Evolutionary conservation across 2,329 filamentous ascomycete genomes (phyloP).

Genomic region (Purpureocillium lavendulum): DNA sequence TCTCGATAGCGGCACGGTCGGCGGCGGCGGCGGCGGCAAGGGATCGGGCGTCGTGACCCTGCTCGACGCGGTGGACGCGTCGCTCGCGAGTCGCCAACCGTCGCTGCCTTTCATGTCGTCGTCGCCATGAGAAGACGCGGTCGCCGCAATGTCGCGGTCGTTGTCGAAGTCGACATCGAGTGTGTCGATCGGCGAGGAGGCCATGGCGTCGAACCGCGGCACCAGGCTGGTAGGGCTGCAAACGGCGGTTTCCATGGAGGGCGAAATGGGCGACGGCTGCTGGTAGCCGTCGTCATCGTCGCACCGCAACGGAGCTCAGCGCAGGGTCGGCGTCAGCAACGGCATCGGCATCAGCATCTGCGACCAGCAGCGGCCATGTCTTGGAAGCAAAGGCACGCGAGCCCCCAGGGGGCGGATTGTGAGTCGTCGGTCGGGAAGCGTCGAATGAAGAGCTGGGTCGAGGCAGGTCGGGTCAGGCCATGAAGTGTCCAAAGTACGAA

Average conservation of each 20-base stretch:
- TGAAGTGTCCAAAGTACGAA: too few relatives aligned
- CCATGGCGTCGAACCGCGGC: neutral
- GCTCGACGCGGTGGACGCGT: constrained; percentile 20
- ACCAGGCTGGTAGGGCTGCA: neutral
- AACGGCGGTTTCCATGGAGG: constrained; percentile 3
- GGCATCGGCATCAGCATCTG: too few relatives aligned
- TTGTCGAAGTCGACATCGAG: neutral
- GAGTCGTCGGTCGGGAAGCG: too few relatives aligned
- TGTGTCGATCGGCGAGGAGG: neutral
- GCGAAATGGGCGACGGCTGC: neutral
- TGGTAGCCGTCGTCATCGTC: neutral
- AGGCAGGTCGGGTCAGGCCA: too few relatives aligned
- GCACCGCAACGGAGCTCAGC: neutral
- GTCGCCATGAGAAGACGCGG: constrained; percentile 16
- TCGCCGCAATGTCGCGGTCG: constrained; percentile 5
- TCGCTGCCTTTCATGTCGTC: constrained; percentile 17
- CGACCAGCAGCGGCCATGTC: constrained; percentile 6
- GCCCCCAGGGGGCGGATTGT: neutral
- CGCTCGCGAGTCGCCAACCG: constrained; percentile 15
- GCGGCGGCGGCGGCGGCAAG: constrained; percentile 6
- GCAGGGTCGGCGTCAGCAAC: too few relatives aligned
- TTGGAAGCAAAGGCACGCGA: constrained; percentile 6
- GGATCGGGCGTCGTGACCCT: constrained; percentile 18
- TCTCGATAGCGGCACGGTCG: too few relatives aligned
- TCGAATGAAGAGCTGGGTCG: too few relatives aligned